Evolutionary conservation across 768 basidiomycete genomes (phyloP).

Genomic region (Sarcodon sp.): DNA sequence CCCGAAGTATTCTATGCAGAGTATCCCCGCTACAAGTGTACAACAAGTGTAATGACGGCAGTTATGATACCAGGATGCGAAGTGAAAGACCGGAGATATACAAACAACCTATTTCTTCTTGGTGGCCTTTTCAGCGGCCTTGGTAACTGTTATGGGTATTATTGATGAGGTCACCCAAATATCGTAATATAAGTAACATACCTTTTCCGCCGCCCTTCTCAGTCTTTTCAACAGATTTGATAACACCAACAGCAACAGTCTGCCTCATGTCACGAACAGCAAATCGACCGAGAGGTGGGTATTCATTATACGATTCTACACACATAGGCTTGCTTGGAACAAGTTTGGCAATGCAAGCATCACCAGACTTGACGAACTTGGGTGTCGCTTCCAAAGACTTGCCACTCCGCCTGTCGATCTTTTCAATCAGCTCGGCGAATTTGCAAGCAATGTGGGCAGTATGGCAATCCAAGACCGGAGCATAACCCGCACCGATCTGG

Average conservation of each 20-base stretch:
- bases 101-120: slow-evolving; percentile 82
- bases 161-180: too few species aligned
- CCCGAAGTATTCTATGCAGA: background rate
- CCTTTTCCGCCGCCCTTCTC: slow-evolving; percentile 80
- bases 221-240: slow-evolving; percentile 95
- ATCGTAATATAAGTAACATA: slow-evolving; percentile 10
- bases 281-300: slow-evolving; percentile 98
- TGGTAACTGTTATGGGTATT: slow-evolving; percentile 46
- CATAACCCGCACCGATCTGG: slow-evolving; percentile 98
- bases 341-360: slow-evolving; percentile 98
- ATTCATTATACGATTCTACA: slow-evolving; percentile 89
- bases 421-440: slow-evolving; percentile 96
- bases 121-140: slow-evolving; percentile 91
- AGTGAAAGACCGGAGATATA: background rate
- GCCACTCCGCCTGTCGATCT: slow-evolving; percentile 98
- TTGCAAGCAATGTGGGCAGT: slow-evolving; percentile 99
- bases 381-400: slow-evolving; percentile 80
- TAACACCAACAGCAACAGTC: slow-evolving; percentile 97
- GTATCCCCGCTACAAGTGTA: background rate
- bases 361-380: slow-evolving; percentile 99
- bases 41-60: background rate
- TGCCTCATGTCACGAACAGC: slow-evolving; percentile 99
- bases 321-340: slow-evolving; percentile 95
- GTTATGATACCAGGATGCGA: background rate
- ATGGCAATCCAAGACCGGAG: slow-evolving; percentile 99